These are phyloP conservation scores for Russula sp. DNA, from an alignment of 768 basidiomycete genomes.

Conservation along the genomic window DNA sequence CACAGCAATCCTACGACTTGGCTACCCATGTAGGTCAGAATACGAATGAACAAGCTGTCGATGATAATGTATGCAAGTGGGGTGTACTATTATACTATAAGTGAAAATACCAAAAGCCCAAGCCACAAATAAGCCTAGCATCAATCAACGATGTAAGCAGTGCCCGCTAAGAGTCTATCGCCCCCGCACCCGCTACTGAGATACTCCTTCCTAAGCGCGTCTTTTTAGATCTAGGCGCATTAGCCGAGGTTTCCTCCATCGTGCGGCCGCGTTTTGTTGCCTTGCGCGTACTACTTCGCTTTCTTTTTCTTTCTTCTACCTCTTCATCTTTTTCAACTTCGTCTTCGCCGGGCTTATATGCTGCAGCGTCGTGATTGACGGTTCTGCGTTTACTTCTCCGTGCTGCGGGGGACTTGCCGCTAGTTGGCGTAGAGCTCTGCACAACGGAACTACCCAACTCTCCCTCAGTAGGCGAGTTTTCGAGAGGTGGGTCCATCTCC, in stretches of 20 bases:
- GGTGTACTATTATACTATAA: background rate
- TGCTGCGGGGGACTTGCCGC: background rate
- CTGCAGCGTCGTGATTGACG: constrained; percentile 17
- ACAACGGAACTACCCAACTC: background rate
- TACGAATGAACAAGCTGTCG: background rate
- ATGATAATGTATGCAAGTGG: background rate
- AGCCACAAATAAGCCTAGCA: background rate
- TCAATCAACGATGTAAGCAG: background rate
- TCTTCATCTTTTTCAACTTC: constrained; percentile 12
- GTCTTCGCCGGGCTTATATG: constrained; percentile 19
- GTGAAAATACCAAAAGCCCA: background rate
- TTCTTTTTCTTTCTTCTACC: constrained; percentile 4
- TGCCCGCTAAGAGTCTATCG: constrained; percentile 4
- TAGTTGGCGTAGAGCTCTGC: background rate
- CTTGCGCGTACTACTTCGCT: constrained; percentile 5
- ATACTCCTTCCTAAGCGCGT: constrained; percentile 15
- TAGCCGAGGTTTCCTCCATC: constrained; percentile 8
- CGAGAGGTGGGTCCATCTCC: background rate
- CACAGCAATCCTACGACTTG: background rate
- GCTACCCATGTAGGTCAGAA: background rate
- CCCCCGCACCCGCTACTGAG: constrained; percentile 11
- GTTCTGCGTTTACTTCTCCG: constrained; percentile 20
- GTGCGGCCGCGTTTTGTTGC: constrained; percentile 18
- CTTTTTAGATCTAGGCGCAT: constrained; percentile 16
- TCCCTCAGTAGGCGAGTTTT: background rate